phyloP scores from a whole-genome alignment of 352 stramenopile genomes.

The Pythium rishiriense region DNA sequence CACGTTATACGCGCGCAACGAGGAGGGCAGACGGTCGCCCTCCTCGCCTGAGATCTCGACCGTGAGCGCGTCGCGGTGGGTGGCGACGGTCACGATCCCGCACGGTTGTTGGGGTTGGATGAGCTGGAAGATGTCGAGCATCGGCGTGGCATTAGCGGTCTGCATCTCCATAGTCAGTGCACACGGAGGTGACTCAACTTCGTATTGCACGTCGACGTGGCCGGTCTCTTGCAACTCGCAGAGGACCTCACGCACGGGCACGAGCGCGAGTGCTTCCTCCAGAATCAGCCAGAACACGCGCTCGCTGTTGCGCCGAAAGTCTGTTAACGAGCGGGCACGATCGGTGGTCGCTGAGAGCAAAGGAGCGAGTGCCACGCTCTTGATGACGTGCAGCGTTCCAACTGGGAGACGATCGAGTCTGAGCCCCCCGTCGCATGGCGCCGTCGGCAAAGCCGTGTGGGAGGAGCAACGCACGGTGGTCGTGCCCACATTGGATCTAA shows the following conservation, averaged over 20 bases:
- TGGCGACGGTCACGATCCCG: not conserved
- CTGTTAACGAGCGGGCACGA: not conserved
- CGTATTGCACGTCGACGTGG: not conserved
- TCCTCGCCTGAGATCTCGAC: slow-evolving; percentile 5
- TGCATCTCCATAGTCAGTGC: slow-evolving; percentile 26
- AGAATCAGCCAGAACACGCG: slow-evolving; percentile 54
- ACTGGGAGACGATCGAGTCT: not conserved
- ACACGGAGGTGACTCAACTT: slow-evolving; percentile 2
- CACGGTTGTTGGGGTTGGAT: slow-evolving; percentile 24
- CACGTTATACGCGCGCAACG: slow-evolving; percentile 44
- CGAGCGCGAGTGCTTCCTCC: slow-evolving; percentile 34
- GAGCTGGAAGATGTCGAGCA: slow-evolving; percentile 33
- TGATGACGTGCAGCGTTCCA: not conserved
- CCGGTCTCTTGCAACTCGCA: not conserved
- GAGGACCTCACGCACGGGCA: not conserved
- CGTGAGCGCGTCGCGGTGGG: not conserved
- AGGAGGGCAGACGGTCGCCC: slow-evolving; percentile 16
- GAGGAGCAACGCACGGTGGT: not conserved
- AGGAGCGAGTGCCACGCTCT: not conserved
- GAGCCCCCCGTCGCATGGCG: not conserved
- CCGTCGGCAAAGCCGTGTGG: not conserved
- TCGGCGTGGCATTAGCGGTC: not conserved
- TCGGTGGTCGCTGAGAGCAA: slow-evolving; percentile 18
- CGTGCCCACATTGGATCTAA: not conserved
- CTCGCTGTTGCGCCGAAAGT: slow-evolving; percentile 42